These are phyloP conservation scores for Haplosporangium gracile DNA, from an alignment of 192 early-diverging fungal species.

Conservation along the genomic window DNA sequence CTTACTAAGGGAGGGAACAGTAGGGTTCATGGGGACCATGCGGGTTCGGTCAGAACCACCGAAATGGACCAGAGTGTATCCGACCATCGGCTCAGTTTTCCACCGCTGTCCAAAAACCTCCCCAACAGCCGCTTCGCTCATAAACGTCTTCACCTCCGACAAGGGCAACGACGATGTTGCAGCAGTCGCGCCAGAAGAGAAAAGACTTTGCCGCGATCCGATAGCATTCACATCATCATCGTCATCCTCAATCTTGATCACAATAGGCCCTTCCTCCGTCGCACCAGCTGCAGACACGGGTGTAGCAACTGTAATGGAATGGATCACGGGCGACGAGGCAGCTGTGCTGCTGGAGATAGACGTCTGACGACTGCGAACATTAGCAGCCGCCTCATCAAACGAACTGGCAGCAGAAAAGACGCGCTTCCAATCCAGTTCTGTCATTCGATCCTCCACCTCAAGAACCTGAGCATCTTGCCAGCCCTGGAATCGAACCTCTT, in stretches of 20 bases:
- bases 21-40: conserved; percentile 54
- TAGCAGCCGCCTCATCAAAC: not conserved
- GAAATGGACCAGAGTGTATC: conserved; percentile 47
- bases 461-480: conserved; percentile 51
- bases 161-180: not conserved
- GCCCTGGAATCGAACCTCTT: conserved; percentile 40
- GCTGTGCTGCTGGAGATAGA: conserved; percentile 11
- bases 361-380: conserved; percentile 11
- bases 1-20: conserved; percentile 46
- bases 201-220: not conserved
- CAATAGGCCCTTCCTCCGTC: conserved; percentile 5
- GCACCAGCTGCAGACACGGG: not conserved
- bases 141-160: conserved; percentile 21
- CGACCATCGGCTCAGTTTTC: conserved; percentile 45
- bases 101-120: conserved; percentile 51
- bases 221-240: conserved; percentile 22
- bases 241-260: conserved; percentile 49
- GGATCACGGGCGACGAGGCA: not conserved
- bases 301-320: not conserved
- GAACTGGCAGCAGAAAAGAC: not conserved
- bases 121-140: conserved; percentile 41
- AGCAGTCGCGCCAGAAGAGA: not conserved
- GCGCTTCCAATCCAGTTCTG: conserved; percentile 15
- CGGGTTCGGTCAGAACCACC: conserved; percentile 45
- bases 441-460: conserved; percentile 37